A percentile compares a stretch with the other conserved stretches of the same genome.
These are phyloP conservation scores for Mollisia scopiformis DNA, from an alignment of 2,329 filamentous ascomycete genomes.

Conservation along the genomic window DNA sequence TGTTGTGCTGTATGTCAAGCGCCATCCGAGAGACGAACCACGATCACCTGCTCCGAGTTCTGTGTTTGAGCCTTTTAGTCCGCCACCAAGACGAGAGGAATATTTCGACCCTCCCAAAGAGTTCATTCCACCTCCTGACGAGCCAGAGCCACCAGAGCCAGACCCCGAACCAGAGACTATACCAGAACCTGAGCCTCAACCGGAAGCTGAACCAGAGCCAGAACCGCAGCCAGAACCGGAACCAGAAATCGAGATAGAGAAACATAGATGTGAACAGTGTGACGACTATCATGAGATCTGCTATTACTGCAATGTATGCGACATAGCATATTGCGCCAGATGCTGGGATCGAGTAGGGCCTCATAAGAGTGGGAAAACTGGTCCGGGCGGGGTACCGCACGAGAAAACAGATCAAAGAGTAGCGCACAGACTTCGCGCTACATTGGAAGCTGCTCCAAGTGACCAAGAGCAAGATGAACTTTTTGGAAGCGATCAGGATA, in stretches of 20 bases:
- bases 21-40: neutral
- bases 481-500: neutral
- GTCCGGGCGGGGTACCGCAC: neutral
- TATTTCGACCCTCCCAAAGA: neutral
- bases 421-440: neutral
- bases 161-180: neutral
- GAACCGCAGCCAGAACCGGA: neutral
- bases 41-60: neutral
- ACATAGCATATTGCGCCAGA: neutral
- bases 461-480: neutral
- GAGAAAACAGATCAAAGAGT: neutral
- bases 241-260: neutral
- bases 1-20: neutral
- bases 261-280: neutral
- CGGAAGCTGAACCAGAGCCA: neutral
- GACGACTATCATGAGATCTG: neutral
- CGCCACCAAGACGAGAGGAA: neutral
- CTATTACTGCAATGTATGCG: neutral
- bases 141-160: neutral
- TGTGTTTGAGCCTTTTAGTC: neutral
- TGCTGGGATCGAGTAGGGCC: neutral
- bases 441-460: neutral
- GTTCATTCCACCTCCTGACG: neutral
- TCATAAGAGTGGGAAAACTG: neutral
- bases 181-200: neutral